phyloP scores from a whole-genome alignment of 768 basidiomycete species.

The Nidularia pulvinata region DNA sequence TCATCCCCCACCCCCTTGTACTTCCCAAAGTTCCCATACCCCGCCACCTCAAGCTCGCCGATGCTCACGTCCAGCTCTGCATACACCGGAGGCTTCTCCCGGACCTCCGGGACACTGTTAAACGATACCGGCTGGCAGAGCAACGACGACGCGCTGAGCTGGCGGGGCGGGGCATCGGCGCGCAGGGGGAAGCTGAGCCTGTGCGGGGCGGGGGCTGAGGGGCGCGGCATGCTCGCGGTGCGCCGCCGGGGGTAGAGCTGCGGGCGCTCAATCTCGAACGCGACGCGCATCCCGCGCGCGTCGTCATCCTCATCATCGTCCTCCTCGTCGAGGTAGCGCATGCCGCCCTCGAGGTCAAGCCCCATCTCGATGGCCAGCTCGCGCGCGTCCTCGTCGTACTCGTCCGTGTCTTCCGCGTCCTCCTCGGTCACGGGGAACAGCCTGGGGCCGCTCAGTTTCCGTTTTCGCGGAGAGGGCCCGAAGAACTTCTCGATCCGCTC shows the following conservation, averaged over 20 bases:
- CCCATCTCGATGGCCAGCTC: constrained; percentile 8
- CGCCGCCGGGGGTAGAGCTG: constrained; percentile 25
- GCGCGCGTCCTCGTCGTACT: constrained; percentile 5
- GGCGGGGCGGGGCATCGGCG: constrained; percentile 8
- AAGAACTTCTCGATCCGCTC: constrained; percentile 1
- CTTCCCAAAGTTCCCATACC: constrained; percentile 8
- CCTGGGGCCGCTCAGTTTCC: neutral
- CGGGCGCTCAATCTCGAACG: constrained; percentile 21
- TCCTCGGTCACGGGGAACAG: neutral
- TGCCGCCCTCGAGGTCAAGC: constrained; percentile 23
- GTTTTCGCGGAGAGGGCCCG: neutral
- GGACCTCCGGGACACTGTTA: constrained; percentile 2
- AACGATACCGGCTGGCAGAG: constrained; percentile 5
- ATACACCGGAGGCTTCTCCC: constrained; percentile 15
- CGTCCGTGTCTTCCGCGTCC: neutral
- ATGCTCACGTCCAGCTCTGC: constrained; percentile 6
- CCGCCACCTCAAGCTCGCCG: constrained; percentile 12
- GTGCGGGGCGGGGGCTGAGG: constrained; percentile 12
- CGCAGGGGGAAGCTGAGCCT: neutral
- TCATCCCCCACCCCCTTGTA: constrained; percentile 26
- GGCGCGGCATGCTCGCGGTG: constrained; percentile 30
- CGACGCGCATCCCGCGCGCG: constrained; percentile 6
- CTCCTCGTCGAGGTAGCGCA: constrained; percentile 7
- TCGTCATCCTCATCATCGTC: constrained; percentile 6
- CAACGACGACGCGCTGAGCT: constrained; percentile 6